A percentile compares a stretch with the other conserved stretches of the same genome.
These are phyloP conservation scores for Heliamphora pulchella DNA, from an alignment of 179 eudicot species.

Conservation along the genomic window DNA sequence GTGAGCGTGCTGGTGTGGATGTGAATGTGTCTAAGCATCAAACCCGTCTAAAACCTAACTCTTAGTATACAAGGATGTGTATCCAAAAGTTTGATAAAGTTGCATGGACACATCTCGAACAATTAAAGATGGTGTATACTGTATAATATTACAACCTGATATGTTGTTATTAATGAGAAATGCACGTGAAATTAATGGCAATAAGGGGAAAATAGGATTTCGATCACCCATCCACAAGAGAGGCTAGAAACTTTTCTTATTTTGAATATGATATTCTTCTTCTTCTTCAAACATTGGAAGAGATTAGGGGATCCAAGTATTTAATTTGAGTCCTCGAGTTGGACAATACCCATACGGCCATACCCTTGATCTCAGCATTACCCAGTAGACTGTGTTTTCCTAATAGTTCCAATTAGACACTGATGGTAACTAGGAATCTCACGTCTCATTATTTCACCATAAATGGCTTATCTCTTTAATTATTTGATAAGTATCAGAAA, in stretches of 20 bases:
- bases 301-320: neutral
- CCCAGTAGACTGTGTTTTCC: neutral
- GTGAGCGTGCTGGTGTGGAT: too few species aligned
- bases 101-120: too few species aligned
- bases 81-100: too few species aligned
- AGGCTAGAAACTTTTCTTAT: neutral
- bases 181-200: neutral
- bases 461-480: neutral
- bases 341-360: neutral
- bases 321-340: too few species aligned
- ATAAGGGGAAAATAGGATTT: neutral
- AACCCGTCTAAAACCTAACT: too few species aligned
- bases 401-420: neutral
- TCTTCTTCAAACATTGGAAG: neutral
- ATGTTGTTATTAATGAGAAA: too few species aligned
- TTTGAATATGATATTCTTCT: neutral
- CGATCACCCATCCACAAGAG: neutral
- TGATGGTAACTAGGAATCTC: neutral
- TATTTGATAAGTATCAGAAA: neutral
- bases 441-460: neutral
- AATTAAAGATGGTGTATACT: too few species aligned
- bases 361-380: neutral
- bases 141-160: too few species aligned
- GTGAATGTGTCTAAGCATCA: too few species aligned
- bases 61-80: too few species aligned